A percentile compares a stretch with the other conserved stretches of the same genome.
Conservation (phyloP, 257 asterid species). For the Ajuga chamaepitys region DNA sequence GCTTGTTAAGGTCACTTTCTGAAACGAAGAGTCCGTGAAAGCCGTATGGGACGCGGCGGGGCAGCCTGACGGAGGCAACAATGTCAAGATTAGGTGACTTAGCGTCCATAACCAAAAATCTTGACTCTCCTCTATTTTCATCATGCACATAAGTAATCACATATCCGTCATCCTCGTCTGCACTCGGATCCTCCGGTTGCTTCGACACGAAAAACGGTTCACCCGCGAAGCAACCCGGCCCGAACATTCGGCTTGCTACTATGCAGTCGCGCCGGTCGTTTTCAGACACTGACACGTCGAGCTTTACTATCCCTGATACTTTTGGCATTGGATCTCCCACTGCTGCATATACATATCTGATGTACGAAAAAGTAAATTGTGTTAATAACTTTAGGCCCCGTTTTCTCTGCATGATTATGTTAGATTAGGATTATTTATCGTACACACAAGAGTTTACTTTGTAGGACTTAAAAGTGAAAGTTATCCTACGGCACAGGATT, state of each 20-base stretch:
- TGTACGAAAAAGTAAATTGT: background rate
- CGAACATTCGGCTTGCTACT: constrained; percentile 38
- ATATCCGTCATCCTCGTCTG: constrained; percentile 74
- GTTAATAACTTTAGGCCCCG: too few relatives aligned
- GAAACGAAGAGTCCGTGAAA: constrained; percentile 70
- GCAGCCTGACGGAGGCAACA: constrained; percentile 60
- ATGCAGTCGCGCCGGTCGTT: constrained; percentile 34
- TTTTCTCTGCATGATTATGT: too few relatives aligned
- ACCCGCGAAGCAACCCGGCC: constrained; percentile 35
- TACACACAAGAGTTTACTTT: too few relatives aligned
- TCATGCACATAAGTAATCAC: constrained; percentile 53
- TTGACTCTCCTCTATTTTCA: constrained; percentile 60
- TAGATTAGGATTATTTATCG: too few relatives aligned
- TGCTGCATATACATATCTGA: constrained; percentile 41
- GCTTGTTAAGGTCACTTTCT: constrained; percentile 35
- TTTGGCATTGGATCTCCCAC: constrained; percentile 48
- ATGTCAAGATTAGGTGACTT: constrained; percentile 54
- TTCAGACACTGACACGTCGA: constrained; percentile 28
- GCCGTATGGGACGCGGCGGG: constrained; percentile 73
- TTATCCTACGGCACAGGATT: too few relatives aligned
- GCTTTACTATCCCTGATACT: constrained; percentile 36
- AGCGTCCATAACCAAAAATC: constrained; percentile 70
- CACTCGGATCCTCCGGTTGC: constrained; percentile 20
- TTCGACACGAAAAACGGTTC: constrained; percentile 48
- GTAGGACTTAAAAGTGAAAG: too few relatives aligned